These are phyloP conservation scores for Myxozyma neglecta DNA, from an alignment of 805 yeast genomes.

Conservation along the genomic window DNA sequence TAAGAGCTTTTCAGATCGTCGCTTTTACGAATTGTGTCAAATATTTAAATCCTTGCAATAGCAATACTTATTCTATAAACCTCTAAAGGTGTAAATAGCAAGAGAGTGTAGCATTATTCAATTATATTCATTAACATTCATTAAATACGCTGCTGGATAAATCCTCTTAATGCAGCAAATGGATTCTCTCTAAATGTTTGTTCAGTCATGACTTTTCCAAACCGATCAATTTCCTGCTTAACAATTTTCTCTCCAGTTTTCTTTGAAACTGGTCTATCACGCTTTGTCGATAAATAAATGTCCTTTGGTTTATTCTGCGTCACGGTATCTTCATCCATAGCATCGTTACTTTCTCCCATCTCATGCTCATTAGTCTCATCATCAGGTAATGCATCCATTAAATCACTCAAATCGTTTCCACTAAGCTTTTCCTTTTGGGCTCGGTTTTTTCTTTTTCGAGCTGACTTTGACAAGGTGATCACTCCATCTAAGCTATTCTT, in stretches of 20 bases:
- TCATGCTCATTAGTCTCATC: neutral
- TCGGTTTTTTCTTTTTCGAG: conserved; percentile 13
- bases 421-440: conserved; percentile 19
- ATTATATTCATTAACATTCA: neutral
- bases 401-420: conserved; percentile 16
- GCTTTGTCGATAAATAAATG: neutral
- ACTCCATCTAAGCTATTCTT: conserved; percentile 2
- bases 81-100: too few species aligned
- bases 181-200: conserved; percentile 58
- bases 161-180: conserved; percentile 62
- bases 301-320: neutral
- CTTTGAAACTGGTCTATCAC: conserved; percentile 18
- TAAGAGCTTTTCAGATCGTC: too few species aligned
- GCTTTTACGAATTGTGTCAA: too few species aligned
- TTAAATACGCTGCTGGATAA: conserved; percentile 45
- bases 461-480: conserved; percentile 20
- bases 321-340: conserved; percentile 7
- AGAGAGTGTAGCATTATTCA: too few species aligned
- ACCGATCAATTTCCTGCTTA: conserved; percentile 57
- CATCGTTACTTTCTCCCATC: neutral
- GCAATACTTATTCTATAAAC: too few species aligned
- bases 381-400: conserved; percentile 23
- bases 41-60: too few species aligned
- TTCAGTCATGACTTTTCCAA: conserved; percentile 58
- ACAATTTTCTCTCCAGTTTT: conserved; percentile 48